These are phyloP conservation scores for Prunus salicina DNA, from an alignment of 306 rosid genomes.

Conservation along the genomic window DNA sequence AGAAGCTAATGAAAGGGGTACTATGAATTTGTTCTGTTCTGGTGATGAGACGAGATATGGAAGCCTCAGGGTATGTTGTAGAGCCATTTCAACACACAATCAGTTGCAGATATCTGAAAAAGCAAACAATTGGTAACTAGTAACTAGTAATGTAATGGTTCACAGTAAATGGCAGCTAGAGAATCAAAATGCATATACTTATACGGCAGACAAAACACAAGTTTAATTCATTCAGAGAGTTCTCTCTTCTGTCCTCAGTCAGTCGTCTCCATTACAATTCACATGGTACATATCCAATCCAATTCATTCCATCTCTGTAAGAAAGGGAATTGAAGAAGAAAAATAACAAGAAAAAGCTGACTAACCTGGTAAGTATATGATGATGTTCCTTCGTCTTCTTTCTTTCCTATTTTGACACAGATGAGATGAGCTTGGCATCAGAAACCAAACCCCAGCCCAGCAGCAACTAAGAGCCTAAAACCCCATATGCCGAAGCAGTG, in stretches of 20 bases:
- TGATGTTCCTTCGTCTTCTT: background rate
- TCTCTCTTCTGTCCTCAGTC: too few species aligned
- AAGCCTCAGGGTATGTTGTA: constrained; percentile 26
- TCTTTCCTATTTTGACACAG: background rate
- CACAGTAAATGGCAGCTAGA: background rate
- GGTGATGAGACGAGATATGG: constrained; percentile 31
- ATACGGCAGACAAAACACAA: background rate
- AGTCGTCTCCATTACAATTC: too few species aligned
- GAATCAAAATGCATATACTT: too few species aligned
- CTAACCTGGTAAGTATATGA: background rate
- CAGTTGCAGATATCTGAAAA: background rate
- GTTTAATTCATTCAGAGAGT: background rate
- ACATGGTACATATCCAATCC: too few species aligned
- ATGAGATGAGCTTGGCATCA: background rate
- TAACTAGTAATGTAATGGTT: background rate
- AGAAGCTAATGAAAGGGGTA: constrained; percentile 17
- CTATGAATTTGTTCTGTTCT: constrained; percentile 16
- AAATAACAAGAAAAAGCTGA: background rate
- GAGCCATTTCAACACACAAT: constrained; percentile 46
- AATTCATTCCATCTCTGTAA: background rate
- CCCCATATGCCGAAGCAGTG: too few species aligned
- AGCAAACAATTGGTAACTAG: background rate
- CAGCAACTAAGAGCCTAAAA: background rate
- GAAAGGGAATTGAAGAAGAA: background rate
- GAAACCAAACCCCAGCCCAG: background rate